Evolutionary conservation across 1,139 yeast species (phyloP), one percentile per base, ranked within the genome.

Genomic region (Nadsonia commutata): DNA sequence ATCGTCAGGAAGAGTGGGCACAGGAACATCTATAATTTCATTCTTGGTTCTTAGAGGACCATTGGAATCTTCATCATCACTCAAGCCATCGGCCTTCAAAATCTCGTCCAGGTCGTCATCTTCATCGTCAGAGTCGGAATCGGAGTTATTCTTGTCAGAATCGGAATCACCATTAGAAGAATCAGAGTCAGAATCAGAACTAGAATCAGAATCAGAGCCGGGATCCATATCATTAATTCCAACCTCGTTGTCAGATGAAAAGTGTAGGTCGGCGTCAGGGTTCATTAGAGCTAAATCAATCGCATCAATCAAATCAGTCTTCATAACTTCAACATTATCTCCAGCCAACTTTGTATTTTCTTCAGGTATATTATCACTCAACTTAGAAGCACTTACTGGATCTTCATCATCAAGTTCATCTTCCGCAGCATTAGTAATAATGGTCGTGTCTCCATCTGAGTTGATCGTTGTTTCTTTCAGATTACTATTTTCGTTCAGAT

Each of bases 41-140:
- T 90, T 81, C 48, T 76, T 78, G 0, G 97, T 85, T 39, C 67
- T 62, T 18, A 88, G 80, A 0, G 95, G 94, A 1, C 72, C 77
- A 1, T 64, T 70, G 0, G 67, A 74, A 37, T 50, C 50, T 36
- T 49, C 51, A 44, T 50, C 49, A 44, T 51, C 48, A n/a, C 50
- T 48, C 42, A 58, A 52, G 43, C 50, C 49, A 4, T 43, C 46
- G n/a, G 40, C 48, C 7, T 43, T 50, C 11, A 44, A 16, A 11
- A 33, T 40, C 4, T 48, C 51, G 1, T 40, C 45, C 2, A 40
- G 49, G n/a, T 48, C 59, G 5, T 52, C 51, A 9, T 44, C 41
- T 2, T 45, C 41, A 16, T 47, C 54, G 2, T 49, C 43, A 36
- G 44, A 51, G 2, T 50, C 44, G 18, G 54, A 61, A 2, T 58